A percentile compares a stretch with the other conserved stretches of the same genome.
These are phyloP conservation scores for Astragalus glycyphyllos DNA, from an alignment of 306 rosid genomes.

Conservation along the genomic window DNA sequence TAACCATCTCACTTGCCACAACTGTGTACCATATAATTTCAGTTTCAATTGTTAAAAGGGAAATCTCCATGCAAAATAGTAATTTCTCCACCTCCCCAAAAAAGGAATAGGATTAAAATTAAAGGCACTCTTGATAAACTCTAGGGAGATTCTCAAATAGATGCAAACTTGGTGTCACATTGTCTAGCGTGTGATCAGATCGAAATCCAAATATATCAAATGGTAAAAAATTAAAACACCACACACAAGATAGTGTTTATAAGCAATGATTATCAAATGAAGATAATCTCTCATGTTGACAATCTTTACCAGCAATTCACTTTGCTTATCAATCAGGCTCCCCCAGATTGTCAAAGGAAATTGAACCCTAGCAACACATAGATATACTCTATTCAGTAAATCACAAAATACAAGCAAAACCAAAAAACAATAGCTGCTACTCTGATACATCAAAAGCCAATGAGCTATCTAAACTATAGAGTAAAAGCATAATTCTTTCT, in stretches of 20 bases:
- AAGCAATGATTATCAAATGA: slow-evolving; percentile 31
- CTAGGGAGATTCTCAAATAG: slow-evolving; percentile 35
- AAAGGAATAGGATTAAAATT: slow-evolving; percentile 12
- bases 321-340: slow-evolving; percentile 38
- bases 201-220: slow-evolving; percentile 24
- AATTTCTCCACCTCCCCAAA: slow-evolving; percentile 7
- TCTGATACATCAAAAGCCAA: slow-evolving; percentile 7
- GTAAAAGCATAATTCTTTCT: neutral
- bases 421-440: neutral
- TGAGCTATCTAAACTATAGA: neutral
- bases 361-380: slow-evolving; percentile 35
- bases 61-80: slow-evolving; percentile 15
- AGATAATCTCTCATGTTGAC: slow-evolving; percentile 18
- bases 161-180: slow-evolving; percentile 12
- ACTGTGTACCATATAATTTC: slow-evolving; percentile 16
- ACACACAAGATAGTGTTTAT: neutral
- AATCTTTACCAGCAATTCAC: slow-evolving; percentile 23
- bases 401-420: neutral
- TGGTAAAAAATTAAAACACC: neutral
- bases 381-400: slow-evolving; percentile 20
- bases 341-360: slow-evolving; percentile 34
- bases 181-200: slow-evolving; percentile 16
- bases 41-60: slow-evolving; percentile 25
- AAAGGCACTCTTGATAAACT: slow-evolving; percentile 7
- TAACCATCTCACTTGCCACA: slow-evolving; percentile 7